Evolutionary conservation across 2,329 filamentous ascomycete species (phyloP), one percentile per base, ranked within the genome.

Genomic region (Alternaria burnsii): DNA sequence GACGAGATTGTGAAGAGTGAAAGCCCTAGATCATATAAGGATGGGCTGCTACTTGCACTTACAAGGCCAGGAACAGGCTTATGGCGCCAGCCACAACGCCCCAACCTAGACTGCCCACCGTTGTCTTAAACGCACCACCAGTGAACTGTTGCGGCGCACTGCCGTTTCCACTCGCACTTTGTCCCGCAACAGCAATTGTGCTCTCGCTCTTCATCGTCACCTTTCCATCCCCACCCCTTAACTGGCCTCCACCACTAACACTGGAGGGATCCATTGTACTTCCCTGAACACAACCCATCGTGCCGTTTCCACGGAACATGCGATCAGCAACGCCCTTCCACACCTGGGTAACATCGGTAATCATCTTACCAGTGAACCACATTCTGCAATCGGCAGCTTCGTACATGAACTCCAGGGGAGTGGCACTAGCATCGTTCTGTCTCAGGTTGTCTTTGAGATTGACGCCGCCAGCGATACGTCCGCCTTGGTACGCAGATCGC

Each of bases 361-460:
- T 63, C 76, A 78, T 79, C 3, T 64, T 62, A 10, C 73, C 68
- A 1, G 78, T 80, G 61, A 79, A 80, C 58, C 74, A 81, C 69
- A 80, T 72, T 24, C 76, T 68, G 62, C 78, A 81, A 53, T 80
- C 78, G 0, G 78, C 78, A 1, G 79, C 78, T 58, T 81, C 78
- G 51, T 80, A 79, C 34, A 80, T 75, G 62, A 78, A 80, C 58
- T 80, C 77, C 16, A 80, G 66, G 1, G 79, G 79, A 18, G 75
- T 80, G 9, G 78, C 70, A 5, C 70, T 66, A 2, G 73, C 69
- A 54, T 80, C 77, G 40, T 75, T 76, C 41, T 75, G 71, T 12
- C 75, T 70, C 14, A 79, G 58, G 36, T 81, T 81, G 28, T 80
- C 74, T 34, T 68, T 70, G n/a, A 79, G 72, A 44, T 77, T 77